Evolutionary conservation across 2,329 filamentous ascomycete genomes (phyloP).

Genomic region (Pseudovirgaria hyperparasitica): DNA sequence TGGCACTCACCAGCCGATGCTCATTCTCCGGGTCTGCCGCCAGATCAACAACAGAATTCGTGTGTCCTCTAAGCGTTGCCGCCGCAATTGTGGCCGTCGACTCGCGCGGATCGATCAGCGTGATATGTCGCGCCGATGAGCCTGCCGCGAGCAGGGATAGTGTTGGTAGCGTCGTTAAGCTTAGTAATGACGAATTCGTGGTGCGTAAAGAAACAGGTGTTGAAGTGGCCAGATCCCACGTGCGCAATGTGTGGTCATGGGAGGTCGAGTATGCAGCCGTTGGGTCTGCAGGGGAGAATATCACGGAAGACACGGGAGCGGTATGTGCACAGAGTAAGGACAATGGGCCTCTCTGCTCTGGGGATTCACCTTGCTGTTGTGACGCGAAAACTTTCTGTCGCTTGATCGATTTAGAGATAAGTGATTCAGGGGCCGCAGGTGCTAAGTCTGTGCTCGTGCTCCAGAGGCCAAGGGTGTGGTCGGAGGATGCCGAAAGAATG

Average conservation of each 20-base stretch:
- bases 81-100: slow-evolving; percentile 64
- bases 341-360: slow-evolving; percentile 65
- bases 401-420: slow-evolving; percentile 63
- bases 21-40: slow-evolving; percentile 52
- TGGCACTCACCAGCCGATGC: slow-evolving; percentile 77
- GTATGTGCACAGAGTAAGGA: slow-evolving; percentile 60
- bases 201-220: slow-evolving; percentile 69
- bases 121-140: slow-evolving; percentile 76
- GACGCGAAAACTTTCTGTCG: slow-evolving; percentile 53
- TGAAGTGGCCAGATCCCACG: slow-evolving; percentile 78
- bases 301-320: slow-evolving; percentile 60
- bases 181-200: slow-evolving; percentile 72
- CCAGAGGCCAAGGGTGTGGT: slow-evolving; percentile 82
- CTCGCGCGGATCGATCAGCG: slow-evolving; percentile 79
- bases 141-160: slow-evolving; percentile 57
- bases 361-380: slow-evolving; percentile 44
- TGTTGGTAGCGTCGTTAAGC: slow-evolving; percentile 59
- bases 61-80: slow-evolving; percentile 85
- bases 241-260: slow-evolving; percentile 81
- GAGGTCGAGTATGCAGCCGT: slow-evolving; percentile 88
- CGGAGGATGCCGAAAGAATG: slow-evolving; percentile 74
- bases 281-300: slow-evolving; percentile 73
- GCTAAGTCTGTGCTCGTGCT: slow-evolving; percentile 64
- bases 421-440: slow-evolving; percentile 56
- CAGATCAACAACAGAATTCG: slow-evolving; percentile 55